A percentile compares a stretch with the other conserved stretches of the same genome.
Evolutionary conservation across 129 eudicot species (phyloP).

Genomic region (Calendula officinalis): DNA sequence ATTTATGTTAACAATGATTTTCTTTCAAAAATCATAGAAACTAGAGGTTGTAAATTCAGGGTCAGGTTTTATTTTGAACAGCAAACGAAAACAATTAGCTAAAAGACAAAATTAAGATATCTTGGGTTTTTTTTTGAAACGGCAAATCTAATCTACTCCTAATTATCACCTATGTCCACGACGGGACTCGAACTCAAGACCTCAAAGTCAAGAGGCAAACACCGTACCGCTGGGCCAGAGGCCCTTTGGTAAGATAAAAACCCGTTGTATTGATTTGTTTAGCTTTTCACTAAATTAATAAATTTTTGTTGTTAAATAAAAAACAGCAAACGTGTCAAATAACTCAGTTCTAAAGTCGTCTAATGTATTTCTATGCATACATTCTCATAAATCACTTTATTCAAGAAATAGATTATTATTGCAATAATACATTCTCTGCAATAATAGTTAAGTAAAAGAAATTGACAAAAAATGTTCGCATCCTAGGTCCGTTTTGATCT

Average conservation of each 20-base stretch:
- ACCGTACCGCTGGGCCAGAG: no score
- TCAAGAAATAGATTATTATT: not conserved
- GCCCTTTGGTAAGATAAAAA: no score
- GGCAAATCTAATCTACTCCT: no score
- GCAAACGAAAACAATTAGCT: no score
- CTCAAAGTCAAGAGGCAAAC: no score
- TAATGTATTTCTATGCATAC: not conserved
- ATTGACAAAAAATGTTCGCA: not conserved
- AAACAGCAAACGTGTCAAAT: not conserved
- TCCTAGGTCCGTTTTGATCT: not conserved
- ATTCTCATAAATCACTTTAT: not conserved
- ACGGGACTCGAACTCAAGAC: no score
- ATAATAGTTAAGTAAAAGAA: not conserved
- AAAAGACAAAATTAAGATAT: no score
- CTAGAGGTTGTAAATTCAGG: not conserved
- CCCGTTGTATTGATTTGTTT: not conserved
- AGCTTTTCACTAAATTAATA: not conserved
- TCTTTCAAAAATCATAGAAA: not conserved
- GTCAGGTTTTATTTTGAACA: no score
- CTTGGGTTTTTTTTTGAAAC: no score
- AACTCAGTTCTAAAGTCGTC: not conserved
- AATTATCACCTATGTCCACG: no score
- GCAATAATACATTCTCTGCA: not conserved
- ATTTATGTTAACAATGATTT: not conserved
- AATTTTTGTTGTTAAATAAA: not conserved